phyloP scores from a whole-genome alignment of 2,329 filamentous ascomycete genomes.

The Dissoconium aciculare region DNA sequence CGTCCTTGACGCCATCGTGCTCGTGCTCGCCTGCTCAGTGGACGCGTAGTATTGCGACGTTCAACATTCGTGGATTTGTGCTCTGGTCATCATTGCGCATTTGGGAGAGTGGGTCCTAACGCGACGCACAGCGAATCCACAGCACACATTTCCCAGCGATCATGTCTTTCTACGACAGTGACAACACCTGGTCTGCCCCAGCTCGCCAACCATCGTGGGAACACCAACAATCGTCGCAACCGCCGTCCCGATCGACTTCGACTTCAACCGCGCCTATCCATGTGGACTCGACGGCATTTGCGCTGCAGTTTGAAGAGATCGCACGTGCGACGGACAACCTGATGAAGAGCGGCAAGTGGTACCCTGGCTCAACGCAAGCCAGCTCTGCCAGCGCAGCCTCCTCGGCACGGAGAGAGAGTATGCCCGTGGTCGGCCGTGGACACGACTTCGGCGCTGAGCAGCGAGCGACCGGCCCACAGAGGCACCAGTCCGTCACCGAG shows the following conservation, averaged over 20 bases:
- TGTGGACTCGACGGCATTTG: constrained; percentile 57
- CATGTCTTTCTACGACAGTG: constrained; percentile 59
- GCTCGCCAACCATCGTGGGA: constrained; percentile 56
- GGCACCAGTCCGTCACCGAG: constrained; percentile 74
- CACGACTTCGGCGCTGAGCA: constrained; percentile 1
- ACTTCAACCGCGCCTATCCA: constrained; percentile 54
- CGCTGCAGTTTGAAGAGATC: constrained; percentile 86
- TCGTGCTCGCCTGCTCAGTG: no score
- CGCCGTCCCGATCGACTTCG: constrained; percentile 58
- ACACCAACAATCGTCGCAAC: constrained; percentile 38
- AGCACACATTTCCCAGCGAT: no score
- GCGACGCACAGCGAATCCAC: no score
- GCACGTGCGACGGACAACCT: constrained; percentile 92
- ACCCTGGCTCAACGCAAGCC: constrained; percentile 31
- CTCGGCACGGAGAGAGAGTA: constrained; percentile 58
- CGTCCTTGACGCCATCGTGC: no score
- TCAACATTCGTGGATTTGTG: no score
- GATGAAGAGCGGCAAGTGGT: constrained; percentile 90
- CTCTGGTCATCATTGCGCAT: no score
- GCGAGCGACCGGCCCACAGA: constrained; percentile 41
- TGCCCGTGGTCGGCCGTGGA: constrained; percentile 40
- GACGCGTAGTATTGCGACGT: no score
- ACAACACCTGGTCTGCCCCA: constrained; percentile 44
- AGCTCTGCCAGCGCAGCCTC: constrained; percentile 12
- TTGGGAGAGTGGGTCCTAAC: no score